Percentiles rank a stretch among this genome's conserved stretches.
These are phyloP conservation scores for Candida endomychidarum DNA, from an alignment of 805 yeast species.

Conservation along the genomic window DNA sequence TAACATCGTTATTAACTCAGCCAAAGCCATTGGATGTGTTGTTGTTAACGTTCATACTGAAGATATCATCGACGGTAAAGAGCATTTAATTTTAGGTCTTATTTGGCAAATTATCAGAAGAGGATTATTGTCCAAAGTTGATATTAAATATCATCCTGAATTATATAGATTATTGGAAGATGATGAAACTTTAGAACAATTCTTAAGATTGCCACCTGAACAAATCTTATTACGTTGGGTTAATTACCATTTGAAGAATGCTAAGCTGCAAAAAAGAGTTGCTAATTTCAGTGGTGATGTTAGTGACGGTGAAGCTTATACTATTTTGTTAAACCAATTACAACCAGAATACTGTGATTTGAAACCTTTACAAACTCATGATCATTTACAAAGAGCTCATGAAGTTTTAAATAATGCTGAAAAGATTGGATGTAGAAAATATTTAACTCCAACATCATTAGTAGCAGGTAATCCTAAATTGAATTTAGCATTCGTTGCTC, in stretches of 20 bases:
- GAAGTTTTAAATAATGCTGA: slow-evolving; percentile 86
- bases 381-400: slow-evolving; percentile 80
- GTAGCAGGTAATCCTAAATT: slow-evolving; percentile 96
- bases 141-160: slow-evolving; percentile 94
- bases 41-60: slow-evolving; percentile 97
- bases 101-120: slow-evolving; percentile 98
- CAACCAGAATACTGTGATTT: slow-evolving; percentile 80
- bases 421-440: slow-evolving; percentile 87
- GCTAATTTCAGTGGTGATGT: slow-evolving; percentile 84
- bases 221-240: slow-evolving; percentile 96
- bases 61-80: slow-evolving; percentile 91
- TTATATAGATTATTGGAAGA: slow-evolving; percentile 91
- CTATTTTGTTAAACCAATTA: slow-evolving; percentile 84
- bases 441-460: slow-evolving; percentile 87
- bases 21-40: slow-evolving; percentile 96
- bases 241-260: slow-evolving; percentile 92
- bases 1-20: slow-evolving; percentile 95
- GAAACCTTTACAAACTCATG: slow-evolving; percentile 76
- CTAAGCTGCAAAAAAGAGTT: slow-evolving; percentile 85
- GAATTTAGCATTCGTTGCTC: slow-evolving; percentile 96
- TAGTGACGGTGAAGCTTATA: slow-evolving; percentile 92
- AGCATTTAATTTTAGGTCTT: slow-evolving; percentile 85
- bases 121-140: slow-evolving; percentile 91
- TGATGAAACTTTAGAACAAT: slow-evolving; percentile 96
- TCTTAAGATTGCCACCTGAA: slow-evolving; percentile 95